Percentiles rank a stretch among this genome's conserved stretches.
Conservation (phyloP, 2,329 filamentous ascomycete genomes). For the Ceratocystis huliohia region DNA sequence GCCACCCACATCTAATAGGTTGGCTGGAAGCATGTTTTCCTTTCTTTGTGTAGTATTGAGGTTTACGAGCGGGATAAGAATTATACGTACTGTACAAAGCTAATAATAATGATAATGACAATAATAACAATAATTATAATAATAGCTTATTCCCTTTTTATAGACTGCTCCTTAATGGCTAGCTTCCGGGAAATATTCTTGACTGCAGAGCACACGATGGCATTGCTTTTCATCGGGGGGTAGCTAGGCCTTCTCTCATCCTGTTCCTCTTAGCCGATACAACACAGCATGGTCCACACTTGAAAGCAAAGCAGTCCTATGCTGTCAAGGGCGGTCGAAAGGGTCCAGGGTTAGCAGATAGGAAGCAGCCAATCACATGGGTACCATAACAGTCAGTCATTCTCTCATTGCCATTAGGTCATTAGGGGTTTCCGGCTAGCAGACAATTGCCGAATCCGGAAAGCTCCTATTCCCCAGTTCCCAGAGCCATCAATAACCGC, state of each 20-base stretch:
- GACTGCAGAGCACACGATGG: background rate
- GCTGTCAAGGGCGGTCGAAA: background rate
- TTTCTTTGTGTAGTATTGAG: no score
- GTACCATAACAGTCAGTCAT: background rate
- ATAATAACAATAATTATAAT: no score
- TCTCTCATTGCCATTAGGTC: constrained; percentile 8
- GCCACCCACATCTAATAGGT: background rate
- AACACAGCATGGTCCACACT: no score
- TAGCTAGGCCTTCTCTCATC: background rate
- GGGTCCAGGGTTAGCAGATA: background rate
- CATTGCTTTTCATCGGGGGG: background rate
- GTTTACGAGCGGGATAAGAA: no score
- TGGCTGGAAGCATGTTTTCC: background rate
- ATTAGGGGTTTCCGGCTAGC: constrained; percentile 20
- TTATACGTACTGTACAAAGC: no score
- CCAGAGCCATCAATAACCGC: background rate
- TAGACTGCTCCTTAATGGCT: background rate
- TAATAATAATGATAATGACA: no score
- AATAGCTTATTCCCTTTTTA: no score
- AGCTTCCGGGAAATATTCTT: constrained; percentile 18
- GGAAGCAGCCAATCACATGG: constrained; percentile 1
- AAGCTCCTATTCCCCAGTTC: constrained; percentile 13
- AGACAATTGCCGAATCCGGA: constrained; percentile 11
- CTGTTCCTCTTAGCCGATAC: constrained; percentile 11
- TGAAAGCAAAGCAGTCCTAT: background rate